Base-by-base conservation (phyloP, 2,329 filamentous ascomycete species). In the Stagonosporopsis tanaceti region DNA sequence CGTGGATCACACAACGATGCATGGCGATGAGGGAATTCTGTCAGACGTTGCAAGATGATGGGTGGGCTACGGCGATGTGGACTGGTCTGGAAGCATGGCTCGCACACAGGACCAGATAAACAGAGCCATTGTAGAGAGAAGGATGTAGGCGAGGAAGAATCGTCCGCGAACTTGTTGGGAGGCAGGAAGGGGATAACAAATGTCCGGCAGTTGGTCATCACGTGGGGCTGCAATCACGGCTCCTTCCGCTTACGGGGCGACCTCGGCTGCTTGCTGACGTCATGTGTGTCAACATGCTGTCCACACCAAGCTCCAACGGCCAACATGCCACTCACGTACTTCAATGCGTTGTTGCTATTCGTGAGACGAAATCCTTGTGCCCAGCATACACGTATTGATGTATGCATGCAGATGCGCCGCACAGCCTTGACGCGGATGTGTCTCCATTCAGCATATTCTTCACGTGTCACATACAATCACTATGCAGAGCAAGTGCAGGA, bases 1-100 rank as follows among this genome's bases (percentile, higher is more conserved):
- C 35, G 2, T 73, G 65, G 60, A 50, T 74, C 2, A 63, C 62
- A 9, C 71, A 80, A 53, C 76, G 80, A 37, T 81, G 81, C 65
- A 50, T 62, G 32, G 76, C 72, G 0, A 47, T 86, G 52, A 61
- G 68, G 2, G 45, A 45, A 0, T 82, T 82, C 48, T 86, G 83
- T 62, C 65, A 72, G 14, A 59, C 56, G 2, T 78, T 80, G 74
- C 67, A 64, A 20, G 62, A 73, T 2, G 74, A 79, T 7, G 77
- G 76, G 4, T 28, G 38, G 24, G 15, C 46, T 5, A 53, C 51
- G 9, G 27, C 41, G 6, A 61, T 68, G 57, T 68, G 65, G 67
- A 48, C n/a, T 4, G 65, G 62, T 0, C 17, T 68, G 15, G 37
- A 65, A 17, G 65, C 45, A 15, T 68, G 64, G 67, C 22, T 64